Evolutionary conservation across 1,284 basidiomycete species (phyloP).

Genomic region (Peniophora sp.): DNA sequence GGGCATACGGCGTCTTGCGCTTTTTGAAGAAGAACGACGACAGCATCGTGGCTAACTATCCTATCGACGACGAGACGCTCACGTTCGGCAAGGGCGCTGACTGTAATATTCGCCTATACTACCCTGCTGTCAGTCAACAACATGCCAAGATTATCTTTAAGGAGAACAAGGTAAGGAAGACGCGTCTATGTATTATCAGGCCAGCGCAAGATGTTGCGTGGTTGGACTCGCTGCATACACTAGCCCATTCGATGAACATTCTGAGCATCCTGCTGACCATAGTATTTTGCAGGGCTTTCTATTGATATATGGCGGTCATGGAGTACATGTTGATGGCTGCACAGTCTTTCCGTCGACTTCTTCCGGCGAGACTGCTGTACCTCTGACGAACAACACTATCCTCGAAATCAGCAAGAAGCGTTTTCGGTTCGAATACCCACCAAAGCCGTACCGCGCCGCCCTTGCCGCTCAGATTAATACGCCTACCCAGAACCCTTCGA

Average conservation of each 20-base stretch:
- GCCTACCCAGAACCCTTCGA: constrained; percentile 22
- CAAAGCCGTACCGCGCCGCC: constrained; percentile 56
- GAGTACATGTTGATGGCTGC: constrained; percentile 54
- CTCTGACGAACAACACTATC: constrained; percentile 54
- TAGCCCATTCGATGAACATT: background rate
- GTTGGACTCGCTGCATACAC: background rate
- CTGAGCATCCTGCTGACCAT: background rate
- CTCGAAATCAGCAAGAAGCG: constrained; percentile 60
- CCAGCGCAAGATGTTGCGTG: background rate
- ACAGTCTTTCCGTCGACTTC: constrained; percentile 39
- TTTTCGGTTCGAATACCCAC: constrained; percentile 64
- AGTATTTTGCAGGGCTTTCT: constrained; percentile 48
- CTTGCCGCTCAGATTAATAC: constrained; percentile 34
- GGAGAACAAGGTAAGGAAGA: constrained; percentile 44
- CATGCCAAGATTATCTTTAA: constrained; percentile 65
- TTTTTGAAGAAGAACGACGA: constrained; percentile 44
- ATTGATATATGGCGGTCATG: constrained; percentile 47
- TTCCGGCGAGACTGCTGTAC: constrained; percentile 37
- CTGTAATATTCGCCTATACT: constrained; percentile 63
- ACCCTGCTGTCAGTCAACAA: constrained; percentile 47
- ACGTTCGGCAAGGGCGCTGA: constrained; percentile 57
- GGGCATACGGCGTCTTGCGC: constrained; percentile 52
- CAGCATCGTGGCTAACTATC: constrained; percentile 50
- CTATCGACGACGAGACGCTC: constrained; percentile 58
- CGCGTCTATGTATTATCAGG: background rate